phyloP scores from a whole-genome alignment of 768 basidiomycete genomes.

The Glaciozyma martinii region DNA sequence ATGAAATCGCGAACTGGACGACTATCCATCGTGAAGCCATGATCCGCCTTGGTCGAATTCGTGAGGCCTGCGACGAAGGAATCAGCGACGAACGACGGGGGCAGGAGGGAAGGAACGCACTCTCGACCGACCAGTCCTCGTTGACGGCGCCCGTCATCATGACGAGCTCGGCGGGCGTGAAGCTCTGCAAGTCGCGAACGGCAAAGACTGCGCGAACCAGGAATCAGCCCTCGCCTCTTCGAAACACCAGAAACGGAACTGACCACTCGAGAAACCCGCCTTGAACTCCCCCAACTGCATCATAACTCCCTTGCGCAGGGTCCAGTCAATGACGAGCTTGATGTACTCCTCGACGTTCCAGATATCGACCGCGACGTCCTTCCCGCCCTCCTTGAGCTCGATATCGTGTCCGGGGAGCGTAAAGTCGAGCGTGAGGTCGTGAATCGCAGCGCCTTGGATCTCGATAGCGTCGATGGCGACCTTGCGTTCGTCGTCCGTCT shows the following conservation, averaged over 20 bases:
- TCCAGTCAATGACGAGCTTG: slow-evolving; percentile 72
- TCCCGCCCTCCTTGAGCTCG: slow-evolving; percentile 79
- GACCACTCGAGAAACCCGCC: slow-evolving; percentile 69
- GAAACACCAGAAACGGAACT: neutral
- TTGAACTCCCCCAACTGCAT: slow-evolving; percentile 82
- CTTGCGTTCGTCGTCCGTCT: slow-evolving; percentile 15
- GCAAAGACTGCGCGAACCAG: slow-evolving; percentile 63
- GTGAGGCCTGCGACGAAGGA: slow-evolving; percentile 54
- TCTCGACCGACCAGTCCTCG: slow-evolving; percentile 93
- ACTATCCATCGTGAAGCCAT: slow-evolving; percentile 94
- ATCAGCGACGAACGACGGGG: slow-evolving; percentile 14
- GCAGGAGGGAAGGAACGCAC: slow-evolving; percentile 48
- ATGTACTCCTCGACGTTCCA: slow-evolving; percentile 87
- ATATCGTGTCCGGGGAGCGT: slow-evolving; percentile 86
- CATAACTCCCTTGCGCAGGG: slow-evolving; percentile 68
- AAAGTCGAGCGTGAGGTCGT: slow-evolving; percentile 89
- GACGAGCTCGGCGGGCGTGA: slow-evolving; percentile 88
- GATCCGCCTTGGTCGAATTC: slow-evolving; percentile 90
- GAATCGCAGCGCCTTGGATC: slow-evolving; percentile 59
- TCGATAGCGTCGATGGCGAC: neutral
- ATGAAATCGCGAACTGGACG: slow-evolving; percentile 79
- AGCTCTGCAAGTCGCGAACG: slow-evolving; percentile 76
- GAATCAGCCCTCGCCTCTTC: slow-evolving; percentile 1
- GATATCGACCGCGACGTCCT: slow-evolving; percentile 68
- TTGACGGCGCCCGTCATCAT: slow-evolving; percentile 58